Conservation (phyloP, 768 basidiomycete species). For the Phanerodontia chrysosporium region DNA sequence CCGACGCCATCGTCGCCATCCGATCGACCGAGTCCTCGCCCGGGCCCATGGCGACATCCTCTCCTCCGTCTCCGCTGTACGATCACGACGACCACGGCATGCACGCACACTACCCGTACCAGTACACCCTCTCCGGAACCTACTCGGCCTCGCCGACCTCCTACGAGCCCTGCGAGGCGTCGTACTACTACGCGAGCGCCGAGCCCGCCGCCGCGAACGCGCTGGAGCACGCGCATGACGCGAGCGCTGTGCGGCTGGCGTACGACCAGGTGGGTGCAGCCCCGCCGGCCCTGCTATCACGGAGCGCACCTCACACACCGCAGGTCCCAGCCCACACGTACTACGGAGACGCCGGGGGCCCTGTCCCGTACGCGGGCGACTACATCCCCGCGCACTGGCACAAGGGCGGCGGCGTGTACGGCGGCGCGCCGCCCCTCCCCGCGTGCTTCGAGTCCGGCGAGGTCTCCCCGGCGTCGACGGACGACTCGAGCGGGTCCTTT, state of each 20-base stretch:
- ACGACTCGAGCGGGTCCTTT: constrained; percentile 3
- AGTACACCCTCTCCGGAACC: background rate
- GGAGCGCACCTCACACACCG: constrained; percentile 10
- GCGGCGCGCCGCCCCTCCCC: background rate
- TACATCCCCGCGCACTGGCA: background rate
- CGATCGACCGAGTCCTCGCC: constrained; percentile 6
- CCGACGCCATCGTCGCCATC: background rate
- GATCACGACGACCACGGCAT: background rate
- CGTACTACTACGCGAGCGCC: background rate
- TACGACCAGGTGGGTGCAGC: constrained; percentile 11
- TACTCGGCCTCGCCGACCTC: background rate
- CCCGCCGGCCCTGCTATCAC: constrained; percentile 7
- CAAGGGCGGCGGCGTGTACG: background rate
- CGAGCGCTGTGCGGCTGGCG: constrained; percentile 3
- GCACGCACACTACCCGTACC: background rate
- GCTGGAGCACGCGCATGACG: background rate
- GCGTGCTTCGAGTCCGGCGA: constrained; percentile 10
- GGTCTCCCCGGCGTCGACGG: constrained; percentile 7
- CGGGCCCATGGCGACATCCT: constrained; percentile 5
- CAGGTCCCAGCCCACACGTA: constrained; percentile 5
- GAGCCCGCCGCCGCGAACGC: background rate
- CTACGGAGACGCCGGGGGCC: constrained; percentile 5
- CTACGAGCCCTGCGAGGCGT: background rate
- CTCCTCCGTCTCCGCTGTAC: constrained; percentile 4
- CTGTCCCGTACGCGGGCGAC: constrained; percentile 4